Evolutionary conservation across 176 grass and related monocot species (phyloP).

Genomic region (Raddia guianensis): DNA sequence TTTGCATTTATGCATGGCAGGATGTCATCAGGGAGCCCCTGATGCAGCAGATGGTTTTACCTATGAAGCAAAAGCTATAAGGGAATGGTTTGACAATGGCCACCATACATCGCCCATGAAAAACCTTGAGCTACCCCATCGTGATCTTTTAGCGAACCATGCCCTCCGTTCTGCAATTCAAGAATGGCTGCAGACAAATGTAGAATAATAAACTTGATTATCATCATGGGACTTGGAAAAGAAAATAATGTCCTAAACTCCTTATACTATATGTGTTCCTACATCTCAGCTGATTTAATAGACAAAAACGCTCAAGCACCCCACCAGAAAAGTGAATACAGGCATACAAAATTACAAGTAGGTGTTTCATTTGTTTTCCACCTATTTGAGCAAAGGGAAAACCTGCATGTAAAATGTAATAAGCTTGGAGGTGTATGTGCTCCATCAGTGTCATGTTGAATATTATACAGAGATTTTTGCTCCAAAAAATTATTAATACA

Average conservation of each 20-base stretch:
- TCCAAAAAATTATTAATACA: no score
- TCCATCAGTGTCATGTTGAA: constrained; percentile 13
- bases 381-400: neutral
- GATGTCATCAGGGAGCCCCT: constrained; percentile 73
- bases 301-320: neutral
- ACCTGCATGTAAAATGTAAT: constrained; percentile 25
- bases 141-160: constrained; percentile 59
- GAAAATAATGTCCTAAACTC: neutral
- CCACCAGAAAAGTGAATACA: constrained; percentile 11
- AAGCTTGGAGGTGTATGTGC: neutral
- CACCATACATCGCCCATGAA: constrained; percentile 62
- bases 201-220: constrained; percentile 31
- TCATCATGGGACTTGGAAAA: neutral
- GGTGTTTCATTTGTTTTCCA: neutral
- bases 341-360: neutral
- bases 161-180: constrained; percentile 68
- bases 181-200: constrained; percentile 57
- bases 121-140: constrained; percentile 55
- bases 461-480: neutral
- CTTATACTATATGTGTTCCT: neutral
- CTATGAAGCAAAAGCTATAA: constrained; percentile 72
- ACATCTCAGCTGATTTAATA: neutral
- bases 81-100: constrained; percentile 52
- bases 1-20: constrained; percentile 43
- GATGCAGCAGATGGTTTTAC: constrained; percentile 68